Conservation (phyloP, 2,329 filamentous ascomycete species). For the Colletotrichum viniferum region DNA sequence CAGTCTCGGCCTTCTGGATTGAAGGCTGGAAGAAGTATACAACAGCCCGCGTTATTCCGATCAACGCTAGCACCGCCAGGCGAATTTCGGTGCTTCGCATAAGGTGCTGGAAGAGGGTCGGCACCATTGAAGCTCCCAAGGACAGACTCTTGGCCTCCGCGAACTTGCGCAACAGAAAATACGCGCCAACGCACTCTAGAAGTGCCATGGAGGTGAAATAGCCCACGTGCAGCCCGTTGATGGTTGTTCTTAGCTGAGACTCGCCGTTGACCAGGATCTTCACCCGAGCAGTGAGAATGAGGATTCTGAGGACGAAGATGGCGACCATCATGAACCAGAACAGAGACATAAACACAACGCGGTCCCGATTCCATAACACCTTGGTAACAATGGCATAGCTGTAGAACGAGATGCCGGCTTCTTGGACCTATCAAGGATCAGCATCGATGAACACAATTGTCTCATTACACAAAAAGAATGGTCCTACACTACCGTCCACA, state of each 20-base stretch:
- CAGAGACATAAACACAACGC: conserved; percentile 51
- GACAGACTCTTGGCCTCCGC: conserved; percentile 31
- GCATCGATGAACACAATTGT: neutral
- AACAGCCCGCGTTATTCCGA: conserved; percentile 40
- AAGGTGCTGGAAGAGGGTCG: conserved; percentile 39
- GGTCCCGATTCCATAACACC: conserved; percentile 45
- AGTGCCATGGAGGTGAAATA: conserved; percentile 45
- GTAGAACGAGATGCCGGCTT: conserved; percentile 47
- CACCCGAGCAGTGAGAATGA: neutral
- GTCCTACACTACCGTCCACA: conserved; percentile 40
- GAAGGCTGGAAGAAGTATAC: conserved; percentile 42
- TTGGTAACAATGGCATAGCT: conserved; percentile 58
- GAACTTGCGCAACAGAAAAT: conserved; percentile 43
- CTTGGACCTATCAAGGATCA: conserved; percentile 37
- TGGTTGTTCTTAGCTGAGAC: neutral
- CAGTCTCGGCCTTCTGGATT: conserved; percentile 36
- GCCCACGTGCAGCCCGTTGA: conserved; percentile 41
- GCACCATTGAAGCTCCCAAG: conserved; percentile 29
- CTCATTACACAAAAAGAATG: neutral
- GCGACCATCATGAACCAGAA: conserved; percentile 63
- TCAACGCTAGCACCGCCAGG: conserved; percentile 38
- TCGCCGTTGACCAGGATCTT: conserved; percentile 27
- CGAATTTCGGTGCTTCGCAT: conserved; percentile 43
- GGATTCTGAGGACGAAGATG: conserved; percentile 44
- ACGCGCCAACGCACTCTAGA: conserved; percentile 42